These are phyloP conservation scores for Penicillium canariense DNA, from an alignment of 495 filamentous ascomycete genomes.

Conservation along the genomic window DNA sequence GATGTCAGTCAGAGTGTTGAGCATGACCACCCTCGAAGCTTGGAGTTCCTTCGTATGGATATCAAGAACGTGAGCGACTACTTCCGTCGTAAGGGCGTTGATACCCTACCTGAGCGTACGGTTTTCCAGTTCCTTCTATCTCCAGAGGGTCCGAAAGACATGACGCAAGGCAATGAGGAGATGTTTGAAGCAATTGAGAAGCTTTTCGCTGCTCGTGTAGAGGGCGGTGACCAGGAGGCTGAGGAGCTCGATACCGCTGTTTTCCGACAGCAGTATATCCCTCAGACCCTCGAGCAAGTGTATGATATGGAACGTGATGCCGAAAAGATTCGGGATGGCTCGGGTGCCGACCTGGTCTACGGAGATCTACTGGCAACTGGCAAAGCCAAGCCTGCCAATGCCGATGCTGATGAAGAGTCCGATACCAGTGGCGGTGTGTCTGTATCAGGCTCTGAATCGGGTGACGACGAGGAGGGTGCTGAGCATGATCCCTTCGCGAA, in stretches of 20 bases:
- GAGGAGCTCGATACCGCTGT: slow-evolving; percentile 81
- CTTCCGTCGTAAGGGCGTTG: slow-evolving; percentile 80
- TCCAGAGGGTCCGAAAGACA: slow-evolving; percentile 49
- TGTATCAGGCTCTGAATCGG: slow-evolving; percentile 45
- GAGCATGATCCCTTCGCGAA: slow-evolving; percentile 54
- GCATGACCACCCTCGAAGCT: slow-evolving; percentile 86
- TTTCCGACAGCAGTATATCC: slow-evolving; percentile 93
- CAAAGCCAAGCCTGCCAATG: slow-evolving; percentile 49
- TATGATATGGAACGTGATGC: slow-evolving; percentile 94
- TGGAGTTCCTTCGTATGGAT: slow-evolving; percentile 95
- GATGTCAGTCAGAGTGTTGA: slow-evolving; percentile 97
- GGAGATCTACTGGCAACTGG: slow-evolving; percentile 69
- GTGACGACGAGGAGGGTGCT: slow-evolving; percentile 47
- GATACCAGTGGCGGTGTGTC: slow-evolving; percentile 50
- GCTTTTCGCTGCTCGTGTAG: slow-evolving; percentile 45
- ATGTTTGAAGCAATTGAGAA: slow-evolving; percentile 52
- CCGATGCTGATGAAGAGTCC: slow-evolving; percentile 35
- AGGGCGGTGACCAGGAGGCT: slow-evolving; percentile 37
- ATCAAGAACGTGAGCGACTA: slow-evolving; percentile 94
- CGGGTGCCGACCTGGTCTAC: slow-evolving; percentile 74
- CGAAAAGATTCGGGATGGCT: slow-evolving; percentile 67
- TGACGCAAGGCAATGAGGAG: slow-evolving; percentile 27
- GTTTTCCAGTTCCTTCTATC: slow-evolving; percentile 78
- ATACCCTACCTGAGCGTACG: slow-evolving; percentile 67
- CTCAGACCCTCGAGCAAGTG: slow-evolving; percentile 88